A percentile compares a stretch with the other conserved stretches of the same genome.
These are phyloP conservation scores for Brassica juncea DNA, from an alignment of 345 rosid genomes.

Conservation along the genomic window DNA sequence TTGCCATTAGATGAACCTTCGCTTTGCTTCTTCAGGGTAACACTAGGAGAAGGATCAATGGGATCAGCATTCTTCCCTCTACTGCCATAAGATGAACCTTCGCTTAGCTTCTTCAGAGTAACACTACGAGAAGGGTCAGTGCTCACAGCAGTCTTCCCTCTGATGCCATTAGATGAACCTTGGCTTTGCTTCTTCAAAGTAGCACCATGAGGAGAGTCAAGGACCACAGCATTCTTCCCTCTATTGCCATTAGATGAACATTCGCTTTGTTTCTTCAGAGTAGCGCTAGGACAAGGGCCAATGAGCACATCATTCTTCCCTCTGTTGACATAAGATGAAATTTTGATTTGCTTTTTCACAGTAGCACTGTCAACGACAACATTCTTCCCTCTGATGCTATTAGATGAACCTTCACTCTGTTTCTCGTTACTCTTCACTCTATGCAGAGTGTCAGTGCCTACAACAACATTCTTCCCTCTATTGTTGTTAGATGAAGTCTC, in stretches of 20 bases:
- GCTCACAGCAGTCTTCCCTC: not conserved
- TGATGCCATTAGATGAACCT: not conserved
- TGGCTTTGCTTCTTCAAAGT: slow-evolving; percentile 20
- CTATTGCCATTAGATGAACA: slow-evolving; percentile 31
- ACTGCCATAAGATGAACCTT: not conserved
- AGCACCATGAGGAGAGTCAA: slow-evolving; percentile 5
- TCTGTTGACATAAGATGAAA: not conserved
- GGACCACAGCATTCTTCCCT: slow-evolving; percentile 17
- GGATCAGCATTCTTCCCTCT: not conserved
- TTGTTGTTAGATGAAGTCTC: slow-evolving; percentile 24
- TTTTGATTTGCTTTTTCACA: not conserved
- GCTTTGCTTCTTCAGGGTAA: not conserved
- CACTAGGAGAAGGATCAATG: not conserved
- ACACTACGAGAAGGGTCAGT: not conserved
- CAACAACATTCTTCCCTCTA: slow-evolving; percentile 14
- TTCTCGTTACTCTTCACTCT: slow-evolving; percentile 24
- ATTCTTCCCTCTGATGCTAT: not conserved
- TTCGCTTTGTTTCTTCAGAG: not conserved
- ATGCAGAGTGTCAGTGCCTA: not conserved
- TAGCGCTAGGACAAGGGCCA: not conserved
- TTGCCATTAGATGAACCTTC: slow-evolving; percentile 21
- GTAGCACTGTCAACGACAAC: not conserved
- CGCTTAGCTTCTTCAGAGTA: not conserved
- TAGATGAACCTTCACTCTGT: not conserved
- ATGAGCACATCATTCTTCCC: not conserved